Base-by-base conservation (phyloP, 257 asterid genomes). In the Petunia secreta region DNA sequence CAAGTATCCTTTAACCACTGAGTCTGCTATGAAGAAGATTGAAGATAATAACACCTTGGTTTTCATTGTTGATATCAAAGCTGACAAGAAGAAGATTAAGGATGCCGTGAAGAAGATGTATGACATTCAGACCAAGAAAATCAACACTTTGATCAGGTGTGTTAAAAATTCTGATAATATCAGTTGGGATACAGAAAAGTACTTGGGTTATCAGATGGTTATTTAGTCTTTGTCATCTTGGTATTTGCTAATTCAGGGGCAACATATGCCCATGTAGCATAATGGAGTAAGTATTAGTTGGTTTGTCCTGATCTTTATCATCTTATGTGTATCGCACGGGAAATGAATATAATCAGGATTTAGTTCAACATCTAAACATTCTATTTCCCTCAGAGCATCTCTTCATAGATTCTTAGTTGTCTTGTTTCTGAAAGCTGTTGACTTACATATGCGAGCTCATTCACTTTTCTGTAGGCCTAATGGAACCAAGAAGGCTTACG, bases 41-140 rank as follows among this genome's bases (percentile, higher is more conserved):
- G 85, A 82, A 82, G 85, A 82, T 79, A 82, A 82, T 54, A 82
- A 82, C 76, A 82, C 85, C 80, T 68, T 83, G 46, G 81, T 83
- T 46, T 83, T 83, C 78, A 83, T 83, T 46, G 83, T 79, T 83
- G 86, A 80, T 53, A 75, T 83, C 62, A 76, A 82, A 50, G 85
- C 85, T 73, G 83, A 79, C 77, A 83, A 83, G 68, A 83, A 83
- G 80, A 79, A 79, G 77, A 83, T 83, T 54, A 83, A 83, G 53
- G 83, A 74, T 41, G 79, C 83, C 1, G 81, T 79, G 7, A 83
- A 83, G 81, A 79, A 79, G 68, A 83, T 83, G 83, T 83, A 83
- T 38, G 86, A 83, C 55, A 83, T 83, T 55, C 83, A 79, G 81
- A 75, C 86, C 46, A 83, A 79, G 86, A 83, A 83, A 75, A 83